Evolutionary conservation across 495 filamentous ascomycete genomes (phyloP), one percentile per base, ranked within the genome.

Genomic region (Neurospora cerealis): DNA sequence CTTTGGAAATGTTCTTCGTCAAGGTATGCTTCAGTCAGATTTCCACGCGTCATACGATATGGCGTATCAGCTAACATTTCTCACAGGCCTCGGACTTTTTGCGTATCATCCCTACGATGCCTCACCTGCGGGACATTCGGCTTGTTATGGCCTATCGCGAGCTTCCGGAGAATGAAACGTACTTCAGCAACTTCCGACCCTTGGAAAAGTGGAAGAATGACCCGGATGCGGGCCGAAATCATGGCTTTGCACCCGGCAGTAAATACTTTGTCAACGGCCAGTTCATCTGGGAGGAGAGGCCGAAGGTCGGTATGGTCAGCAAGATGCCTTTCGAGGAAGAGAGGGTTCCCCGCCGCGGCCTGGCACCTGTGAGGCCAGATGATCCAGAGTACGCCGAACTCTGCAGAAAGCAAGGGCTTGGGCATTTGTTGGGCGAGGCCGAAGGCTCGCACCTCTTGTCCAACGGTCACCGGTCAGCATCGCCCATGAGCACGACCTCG

Each of bases 1-100:
- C 83, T 9, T 84, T 85, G 77, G 86, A 91, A 77, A 85, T 93
- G 79, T 95, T 95, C 80, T 93, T 93, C 86, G 87, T 95, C 77
- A 92, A 89, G 84, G 91, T 93, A 85, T 74, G 81, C 74, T 8
- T 42, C n/a, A 8, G 17, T 66, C 28, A 15, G 40, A n/a, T 17
- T 54, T 32, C 28, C 11, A 15, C 15, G 5, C 5, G 0, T 66
- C 54, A 66, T 1, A 13, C 24, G 2, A 60, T 7, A 24, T 13
- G 11, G 28, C 54, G 54, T 17, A 36, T 66, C 36, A 75, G 77
- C 77, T 86, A 77, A 82, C 77, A 39, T 69, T 3, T 34, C 34
- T 39, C 10, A 36, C 73, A 91, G 89, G 87, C 91, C 70, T 90
- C 90, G 70, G 92, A 94, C 79, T 92, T 94, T 80, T 88, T 92